phyloP scores from a whole-genome alignment of 2,329 filamentous ascomycete genomes.

The Cytospora chrysosperma region DNA sequence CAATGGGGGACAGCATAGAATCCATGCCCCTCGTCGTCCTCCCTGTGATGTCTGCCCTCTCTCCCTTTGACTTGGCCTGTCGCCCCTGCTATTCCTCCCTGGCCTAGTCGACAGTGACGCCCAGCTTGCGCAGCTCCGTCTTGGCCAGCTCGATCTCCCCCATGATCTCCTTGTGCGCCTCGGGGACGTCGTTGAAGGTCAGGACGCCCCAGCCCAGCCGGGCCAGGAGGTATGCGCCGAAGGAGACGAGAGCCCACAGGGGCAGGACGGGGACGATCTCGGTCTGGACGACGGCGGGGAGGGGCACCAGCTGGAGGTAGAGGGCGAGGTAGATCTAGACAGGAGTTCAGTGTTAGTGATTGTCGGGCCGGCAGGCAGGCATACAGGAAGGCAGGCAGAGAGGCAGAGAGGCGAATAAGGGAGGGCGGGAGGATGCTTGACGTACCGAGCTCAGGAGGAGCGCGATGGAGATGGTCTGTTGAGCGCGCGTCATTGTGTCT shows the following conservation, averaged over 20 bases:
- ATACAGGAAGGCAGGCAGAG: not conserved
- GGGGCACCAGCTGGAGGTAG: conserved; percentile 78
- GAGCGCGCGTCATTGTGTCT: conserved; percentile 82
- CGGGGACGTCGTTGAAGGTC: conserved; percentile 94
- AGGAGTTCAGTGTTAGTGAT: not conserved
- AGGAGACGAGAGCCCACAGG: conserved; percentile 86
- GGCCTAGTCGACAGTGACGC: conserved; percentile 73
- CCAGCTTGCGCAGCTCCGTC: conserved; percentile 68
- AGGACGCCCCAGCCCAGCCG: conserved; percentile 90
- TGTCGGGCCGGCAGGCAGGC: not conserved
- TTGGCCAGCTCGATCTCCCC: conserved; percentile 77
- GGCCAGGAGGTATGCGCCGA: conserved; percentile 89
- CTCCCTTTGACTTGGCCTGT: conserved; percentile 2
- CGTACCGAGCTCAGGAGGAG: conserved; percentile 85
- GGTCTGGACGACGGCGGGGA: conserved; percentile 74
- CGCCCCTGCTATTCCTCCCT: not conserved
- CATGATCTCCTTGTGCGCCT: conserved; percentile 87
- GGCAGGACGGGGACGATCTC: conserved; percentile 89
- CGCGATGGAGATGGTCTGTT: conserved; percentile 85
- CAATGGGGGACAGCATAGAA: too few relatives aligned
- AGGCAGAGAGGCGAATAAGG: not conserved
- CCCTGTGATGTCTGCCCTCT: too few relatives aligned
- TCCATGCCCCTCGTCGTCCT: too few relatives aligned
- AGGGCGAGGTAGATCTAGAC: conserved; percentile 84
- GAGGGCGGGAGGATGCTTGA: conserved; percentile 20